Base-by-base conservation (phyloP, 2,329 filamentous ascomycete species). In the Exophiala dermatitidis region DNA sequence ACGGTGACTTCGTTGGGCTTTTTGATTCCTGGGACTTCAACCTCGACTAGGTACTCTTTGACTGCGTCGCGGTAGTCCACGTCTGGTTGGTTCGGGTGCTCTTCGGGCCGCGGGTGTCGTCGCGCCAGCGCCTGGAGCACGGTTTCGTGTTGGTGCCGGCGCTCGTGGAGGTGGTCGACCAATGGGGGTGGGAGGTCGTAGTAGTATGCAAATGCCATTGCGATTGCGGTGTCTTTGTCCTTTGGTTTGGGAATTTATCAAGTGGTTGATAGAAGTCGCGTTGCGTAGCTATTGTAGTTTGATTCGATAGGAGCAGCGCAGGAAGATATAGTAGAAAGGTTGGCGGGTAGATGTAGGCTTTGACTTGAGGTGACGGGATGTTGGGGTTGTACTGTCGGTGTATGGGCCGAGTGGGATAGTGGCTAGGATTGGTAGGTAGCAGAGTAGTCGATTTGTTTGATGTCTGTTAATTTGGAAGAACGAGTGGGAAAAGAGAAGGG, bases 41-140 rank as follows among this genome's bases (percentile, higher is more conserved):
- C 43, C 26, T 60, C 58, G 28, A 60, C 37, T 33, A 58, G 43
- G 46, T 57, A 59, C 32, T 61, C 56, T 4, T 54, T 53, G 43
- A 57, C 48, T 2, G 52, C 56, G 36, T 61, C 56, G 44, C 57
- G 56, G 45, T 55, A 54, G 45, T 61, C 57, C 28, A 59, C 46
- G 45, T 61, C 54, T 8, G 57, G 57, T 28, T 61, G 54, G 50
- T 61, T 59, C n/a, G 57, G 56, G 46, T 61, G 52, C n/a, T 57
- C 52, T 46, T 61, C 54, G 31, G 54, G 54, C 26, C 54, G 36
- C 3, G 55, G 50, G 36, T 54, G 53, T 32, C 55, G 47, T 36
- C 47, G 60, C 2, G 48, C 33, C 2, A 57, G 44, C 33, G 53
- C 59, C 47, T 55, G 54, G 29, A 58, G 41, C 7, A 57, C 44